Percentiles rank a stretch among this genome's conserved stretches.
Conservation (phyloP, 768 basidiomycete species). For the Mycena rebaudengoi region DNA sequence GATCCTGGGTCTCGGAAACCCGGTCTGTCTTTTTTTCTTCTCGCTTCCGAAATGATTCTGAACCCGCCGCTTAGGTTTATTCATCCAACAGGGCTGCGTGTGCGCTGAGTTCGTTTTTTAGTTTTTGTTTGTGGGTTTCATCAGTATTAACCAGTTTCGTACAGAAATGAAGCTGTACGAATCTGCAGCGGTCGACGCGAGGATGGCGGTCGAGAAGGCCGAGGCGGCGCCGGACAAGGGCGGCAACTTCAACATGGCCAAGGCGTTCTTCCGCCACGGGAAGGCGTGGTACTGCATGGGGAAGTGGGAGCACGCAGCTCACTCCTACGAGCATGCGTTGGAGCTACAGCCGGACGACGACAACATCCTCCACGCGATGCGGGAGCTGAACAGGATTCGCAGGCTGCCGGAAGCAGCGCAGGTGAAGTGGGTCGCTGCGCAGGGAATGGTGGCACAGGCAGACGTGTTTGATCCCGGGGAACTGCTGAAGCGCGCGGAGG, state of each 20-base stretch:
- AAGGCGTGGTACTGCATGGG: constrained; percentile 13
- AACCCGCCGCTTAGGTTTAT: too few species aligned
- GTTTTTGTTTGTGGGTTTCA: background rate
- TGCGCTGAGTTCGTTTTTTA: constrained; percentile 13
- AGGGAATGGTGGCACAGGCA: background rate
- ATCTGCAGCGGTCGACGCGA: constrained; percentile 7
- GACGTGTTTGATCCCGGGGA: constrained; percentile 3
- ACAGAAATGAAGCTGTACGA: constrained; percentile 20
- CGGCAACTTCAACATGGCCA: constrained; percentile 12
- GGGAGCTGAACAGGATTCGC: constrained; percentile 16
- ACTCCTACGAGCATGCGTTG: constrained; percentile 8
- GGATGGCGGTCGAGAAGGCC: background rate
- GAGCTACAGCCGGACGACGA: constrained; percentile 6
- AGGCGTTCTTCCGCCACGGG: constrained; percentile 16
- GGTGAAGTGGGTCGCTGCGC: constrained; percentile 6
- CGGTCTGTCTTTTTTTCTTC: too few species aligned
- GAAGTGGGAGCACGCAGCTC: constrained; percentile 7
- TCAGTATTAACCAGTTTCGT: background rate
- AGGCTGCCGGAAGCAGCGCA: background rate
- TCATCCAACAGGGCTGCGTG: constrained; percentile 21
- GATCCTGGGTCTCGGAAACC: constrained; percentile 6
- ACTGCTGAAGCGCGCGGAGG: background rate
- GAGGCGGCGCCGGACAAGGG: background rate
- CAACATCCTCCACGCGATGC: constrained; percentile 1
- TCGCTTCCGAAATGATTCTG: too few species aligned